These are phyloP conservation scores for Candida insectorum DNA, from an alignment of 805 yeast genomes.

Conservation along the genomic window DNA sequence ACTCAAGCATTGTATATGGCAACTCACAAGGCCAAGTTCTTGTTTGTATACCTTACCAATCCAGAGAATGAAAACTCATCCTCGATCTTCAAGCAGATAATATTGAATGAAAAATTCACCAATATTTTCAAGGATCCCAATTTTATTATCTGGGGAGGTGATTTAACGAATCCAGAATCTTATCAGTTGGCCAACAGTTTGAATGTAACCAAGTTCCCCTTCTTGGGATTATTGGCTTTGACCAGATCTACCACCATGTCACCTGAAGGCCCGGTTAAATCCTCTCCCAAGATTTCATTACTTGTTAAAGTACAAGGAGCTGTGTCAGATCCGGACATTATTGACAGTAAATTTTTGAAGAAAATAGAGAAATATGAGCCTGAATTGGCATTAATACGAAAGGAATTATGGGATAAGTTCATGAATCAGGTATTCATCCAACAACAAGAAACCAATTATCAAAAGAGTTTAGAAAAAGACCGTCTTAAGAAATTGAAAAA, in stretches of 20 bases:
- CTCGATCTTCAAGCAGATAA: slow-evolving; percentile 49
- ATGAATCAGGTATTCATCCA: slow-evolving; percentile 54
- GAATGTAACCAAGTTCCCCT: slow-evolving; percentile 74
- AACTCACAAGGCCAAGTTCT: slow-evolving; percentile 65
- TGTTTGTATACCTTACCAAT: slow-evolving; percentile 71
- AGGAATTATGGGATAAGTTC: slow-evolving; percentile 60
- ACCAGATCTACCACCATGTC: slow-evolving; percentile 55
- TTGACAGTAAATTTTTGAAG: slow-evolving; percentile 38
- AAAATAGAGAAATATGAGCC: slow-evolving; percentile 59
- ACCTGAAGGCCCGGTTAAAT: slow-evolving; percentile 51
- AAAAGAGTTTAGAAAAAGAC: slow-evolving; percentile 67
- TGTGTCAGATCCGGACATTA: slow-evolving; percentile 32
- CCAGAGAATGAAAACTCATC: slow-evolving; percentile 63
- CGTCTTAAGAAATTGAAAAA: slow-evolving; percentile 42
- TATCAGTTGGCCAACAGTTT: slow-evolving; percentile 77
- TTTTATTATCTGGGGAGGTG: slow-evolving; percentile 82
- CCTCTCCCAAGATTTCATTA: slow-evolving; percentile 56
- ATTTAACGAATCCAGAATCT: slow-evolving; percentile 76
- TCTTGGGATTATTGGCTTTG: slow-evolving; percentile 70
- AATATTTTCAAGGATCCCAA: slow-evolving; percentile 38
- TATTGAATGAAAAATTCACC: slow-evolving; percentile 50
- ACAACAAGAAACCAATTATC: slow-evolving; percentile 77
- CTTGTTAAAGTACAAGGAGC: slow-evolving; percentile 65
- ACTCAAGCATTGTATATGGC: slow-evolving; percentile 73
- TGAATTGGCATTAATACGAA: slow-evolving; percentile 54